A percentile compares a stretch with the other conserved stretches of the same genome.
Conservation (phyloP, 2,329 filamentous ascomycete genomes). For the Dactylellina parvicollis region DNA sequence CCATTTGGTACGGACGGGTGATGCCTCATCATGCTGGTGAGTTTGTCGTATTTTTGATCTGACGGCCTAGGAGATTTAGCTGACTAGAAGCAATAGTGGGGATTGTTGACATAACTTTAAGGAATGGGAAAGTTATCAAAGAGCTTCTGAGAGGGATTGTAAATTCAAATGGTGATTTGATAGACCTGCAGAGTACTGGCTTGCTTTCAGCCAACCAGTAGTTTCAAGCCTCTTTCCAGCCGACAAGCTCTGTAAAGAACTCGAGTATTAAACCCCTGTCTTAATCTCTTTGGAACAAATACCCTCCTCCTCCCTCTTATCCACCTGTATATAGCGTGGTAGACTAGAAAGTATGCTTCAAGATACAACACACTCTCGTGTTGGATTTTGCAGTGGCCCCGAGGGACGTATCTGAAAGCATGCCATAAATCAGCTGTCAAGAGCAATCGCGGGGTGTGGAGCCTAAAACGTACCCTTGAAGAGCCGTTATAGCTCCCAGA, state of each 20-base stretch:
- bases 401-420: neutral
- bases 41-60: neutral
- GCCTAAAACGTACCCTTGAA: neutral
- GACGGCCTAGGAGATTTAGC: neutral
- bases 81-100: conserved; percentile 64
- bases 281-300: too few species aligned
- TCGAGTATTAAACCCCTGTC: neutral
- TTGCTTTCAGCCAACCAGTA: neutral
- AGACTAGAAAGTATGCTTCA: too few species aligned
- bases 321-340: neutral
- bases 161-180: conserved; percentile 64
- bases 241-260: neutral
- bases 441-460: neutral
- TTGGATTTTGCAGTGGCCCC: conserved; percentile 16
- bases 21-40: conserved; percentile 74
- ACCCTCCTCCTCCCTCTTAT: too few species aligned
- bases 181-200: conserved; percentile 21
- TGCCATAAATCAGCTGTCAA: neutral
- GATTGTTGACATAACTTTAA: conserved; percentile 75
- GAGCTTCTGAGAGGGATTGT: conserved; percentile 79
- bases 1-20: conserved; percentile 83
- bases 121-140: conserved; percentile 72
- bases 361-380: neutral
- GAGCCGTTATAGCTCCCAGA: neutral
- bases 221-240: neutral